Evolutionary conservation across 495 filamentous ascomycete genomes (phyloP), one percentile per base, ranked within the genome.

Genomic region (Tuber indicum): DNA sequence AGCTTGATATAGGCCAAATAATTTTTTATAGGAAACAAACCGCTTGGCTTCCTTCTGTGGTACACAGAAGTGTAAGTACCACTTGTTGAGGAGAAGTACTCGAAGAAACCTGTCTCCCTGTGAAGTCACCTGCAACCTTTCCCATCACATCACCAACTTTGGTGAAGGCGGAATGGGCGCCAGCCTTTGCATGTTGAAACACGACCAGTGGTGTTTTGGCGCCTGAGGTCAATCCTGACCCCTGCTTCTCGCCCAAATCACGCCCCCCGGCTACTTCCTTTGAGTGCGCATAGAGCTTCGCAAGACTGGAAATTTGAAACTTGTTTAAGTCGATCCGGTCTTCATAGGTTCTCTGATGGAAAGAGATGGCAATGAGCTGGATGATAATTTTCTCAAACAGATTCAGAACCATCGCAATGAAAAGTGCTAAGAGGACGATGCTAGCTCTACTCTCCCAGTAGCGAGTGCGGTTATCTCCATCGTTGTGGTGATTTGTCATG

Each of bases 91-190:
- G 94, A 80, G 97, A 93, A 47, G 86, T 91, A 85, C 91, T 93
- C 70, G 89, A 88, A 26, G 87, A 89, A n/a, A 92, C 88, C 77
- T 89, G 87, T 62, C 89, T 90, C 21, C 96, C 95, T 3, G 94
- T 97, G 80, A 99, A 95, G 84, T 99, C 95, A 19, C 94, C 94
- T n/a, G 94, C 95, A 70, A 98, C 90, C 71, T 93, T 94, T 17
- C 91, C 94, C 16, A 94, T 93, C 14, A 94, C 88, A 82, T 95
- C 92, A n/a, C 94, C 93, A 76, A 97, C 91, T 83, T 90, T 94
- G 79, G 88, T 90, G 81, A 93, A 88, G 0, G 89, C 92, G 42
- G 91, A 89, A 58, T 90, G 89, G 26, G 94, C 93, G 76, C 90
- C 91, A 77, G 89, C 88, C 58, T 91, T 89, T 3, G 91, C 91